Base-by-base conservation (phyloP, 768 basidiomycete genomes). In the Lenzites betulinus region DNA sequence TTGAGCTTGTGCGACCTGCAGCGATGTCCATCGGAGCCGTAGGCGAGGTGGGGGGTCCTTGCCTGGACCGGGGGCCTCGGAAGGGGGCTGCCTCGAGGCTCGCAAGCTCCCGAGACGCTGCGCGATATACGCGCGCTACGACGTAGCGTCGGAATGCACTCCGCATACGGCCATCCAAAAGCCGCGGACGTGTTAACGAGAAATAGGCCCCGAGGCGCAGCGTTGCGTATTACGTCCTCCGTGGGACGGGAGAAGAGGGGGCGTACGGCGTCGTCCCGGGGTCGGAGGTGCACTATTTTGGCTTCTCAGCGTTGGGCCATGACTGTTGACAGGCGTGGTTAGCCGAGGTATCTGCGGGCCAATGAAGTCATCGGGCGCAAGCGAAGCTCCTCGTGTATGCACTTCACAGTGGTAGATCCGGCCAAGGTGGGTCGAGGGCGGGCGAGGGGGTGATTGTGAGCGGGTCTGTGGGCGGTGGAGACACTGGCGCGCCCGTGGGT, bases 141-240 rank as follows among this genome's bases (percentile, higher is more conserved):
- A 33, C 30, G 11, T 11, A 33, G n/a, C n/a, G n/a, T n/a, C n/a
- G n/a, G 30, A 33, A 33, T 33, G 30, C 30, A 33, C 4, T 33
- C 30, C 30, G 4, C 30, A 33, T 33, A 33, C 4, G 11, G 30
- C 30, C 30, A 33, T 33, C 30, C 30, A 33, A 33, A 33, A 11
- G 30, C 30, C 30, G 30, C 30, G 30, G 30, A 11, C 30, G 30
- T 33, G 22, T 33, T 47, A 5, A 8, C 16, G 15, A 16, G 26
- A 25, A 15, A 26, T n/a, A 33, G 52, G 7, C 16, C 23, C 42
- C 26, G n/a, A 33, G 52, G 25, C 35, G 38, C 36, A 44, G 25
- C 39, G 48, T 38, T 41, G 47, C 55, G 38, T 50, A 57, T 57
- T 57, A 57, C 55, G 55, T 57, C 55, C 35, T 23, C 39, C 8